A percentile compares a stretch with the other conserved stretches of the same genome.
Conservation (phyloP, 1,284 basidiomycete genomes). For the Irpex sp. region DNA sequence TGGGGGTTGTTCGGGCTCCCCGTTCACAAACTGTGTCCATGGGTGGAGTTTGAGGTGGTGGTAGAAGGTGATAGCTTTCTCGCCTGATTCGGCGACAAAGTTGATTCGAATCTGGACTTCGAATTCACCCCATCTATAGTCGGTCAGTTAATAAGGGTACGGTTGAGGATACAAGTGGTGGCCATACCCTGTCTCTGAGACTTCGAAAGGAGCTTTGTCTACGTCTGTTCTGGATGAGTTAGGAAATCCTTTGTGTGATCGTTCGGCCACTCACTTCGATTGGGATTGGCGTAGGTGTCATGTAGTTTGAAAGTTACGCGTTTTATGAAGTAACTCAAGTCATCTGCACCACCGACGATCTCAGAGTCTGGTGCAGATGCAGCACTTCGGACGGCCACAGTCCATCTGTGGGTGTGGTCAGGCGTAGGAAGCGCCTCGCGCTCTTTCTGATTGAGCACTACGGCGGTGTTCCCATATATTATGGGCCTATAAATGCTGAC, state of each 20-base stretch:
- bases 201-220: conserved; percentile 91
- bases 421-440: conserved; percentile 50
- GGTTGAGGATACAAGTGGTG: neutral
- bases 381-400: conserved; percentile 86
- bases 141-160: neutral
- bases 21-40: conserved; percentile 57
- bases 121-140: conserved; percentile 93
- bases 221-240: conserved; percentile 49
- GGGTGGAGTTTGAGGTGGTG: conserved; percentile 98
- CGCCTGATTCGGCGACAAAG: conserved; percentile 88
- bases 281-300: conserved; percentile 92
- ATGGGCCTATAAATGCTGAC: conserved; percentile 88
- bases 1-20: conserved; percentile 63
- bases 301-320: conserved; percentile 97
- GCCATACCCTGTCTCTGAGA: conserved; percentile 87
- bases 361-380: conserved; percentile 61
- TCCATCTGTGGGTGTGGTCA: conserved; percentile 97
- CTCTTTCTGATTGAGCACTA: conserved; percentile 77
- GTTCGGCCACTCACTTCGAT: conserved; percentile 64
- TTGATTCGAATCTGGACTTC: conserved; percentile 93
- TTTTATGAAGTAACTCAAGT: conserved; percentile 87
- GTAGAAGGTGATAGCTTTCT: conserved; percentile 85
- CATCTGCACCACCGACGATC: conserved; percentile 84
- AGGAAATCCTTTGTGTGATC: neutral
- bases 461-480: conserved; percentile 95